A percentile compares a stretch with the other conserved stretches of the same genome.
These are phyloP conservation scores for Sutorius eximius DNA, from an alignment of 1,284 basidiomycete species.

Conservation along the genomic window DNA sequence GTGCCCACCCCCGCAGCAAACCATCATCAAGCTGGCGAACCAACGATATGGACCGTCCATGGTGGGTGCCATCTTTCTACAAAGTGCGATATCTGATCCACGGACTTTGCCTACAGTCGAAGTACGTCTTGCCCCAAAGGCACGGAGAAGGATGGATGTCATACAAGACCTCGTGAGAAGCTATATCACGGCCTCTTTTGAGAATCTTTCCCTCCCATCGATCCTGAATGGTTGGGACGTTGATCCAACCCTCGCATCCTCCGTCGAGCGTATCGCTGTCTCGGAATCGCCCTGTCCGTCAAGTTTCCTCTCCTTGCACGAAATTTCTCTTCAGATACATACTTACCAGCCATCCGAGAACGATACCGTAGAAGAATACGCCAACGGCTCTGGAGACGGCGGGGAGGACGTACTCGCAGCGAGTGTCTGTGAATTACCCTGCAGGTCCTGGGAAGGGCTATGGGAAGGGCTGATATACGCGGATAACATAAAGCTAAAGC, in stretches of 20 bases:
- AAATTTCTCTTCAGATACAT: slow-evolving; percentile 74
- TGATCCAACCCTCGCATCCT: slow-evolving; percentile 64
- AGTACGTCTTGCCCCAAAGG: slow-evolving; percentile 68
- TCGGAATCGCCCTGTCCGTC: slow-evolving; percentile 65
- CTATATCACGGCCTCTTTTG: slow-evolving; percentile 60
- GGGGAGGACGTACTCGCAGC: slow-evolving; percentile 83
- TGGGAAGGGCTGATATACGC: slow-evolving; percentile 92
- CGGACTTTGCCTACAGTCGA: slow-evolving; percentile 60
- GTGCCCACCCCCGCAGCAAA: not conserved
- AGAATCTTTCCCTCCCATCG: slow-evolving; percentile 64
- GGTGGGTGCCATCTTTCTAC: slow-evolving; percentile 37
- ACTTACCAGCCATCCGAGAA: slow-evolving; percentile 79
- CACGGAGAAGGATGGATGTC: slow-evolving; percentile 70
- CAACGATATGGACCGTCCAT: slow-evolving; percentile 56
- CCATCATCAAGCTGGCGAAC: slow-evolving; percentile 7
- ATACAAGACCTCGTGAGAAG: slow-evolving; percentile 63
- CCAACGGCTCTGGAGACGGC: slow-evolving; percentile 57
- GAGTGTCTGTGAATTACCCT: slow-evolving; percentile 84
- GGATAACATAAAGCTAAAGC: slow-evolving; percentile 83
- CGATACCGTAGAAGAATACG: slow-evolving; percentile 78
- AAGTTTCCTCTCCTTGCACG: slow-evolving; percentile 54
- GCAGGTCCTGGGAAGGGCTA: slow-evolving; percentile 79
- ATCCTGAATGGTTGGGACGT: slow-evolving; percentile 74
- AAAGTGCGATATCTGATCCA: not conserved
- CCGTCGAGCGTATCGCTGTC: slow-evolving; percentile 78